Conservation (phyloP, 1,139 yeast genomes). For the Pichia sp. region DNA sequence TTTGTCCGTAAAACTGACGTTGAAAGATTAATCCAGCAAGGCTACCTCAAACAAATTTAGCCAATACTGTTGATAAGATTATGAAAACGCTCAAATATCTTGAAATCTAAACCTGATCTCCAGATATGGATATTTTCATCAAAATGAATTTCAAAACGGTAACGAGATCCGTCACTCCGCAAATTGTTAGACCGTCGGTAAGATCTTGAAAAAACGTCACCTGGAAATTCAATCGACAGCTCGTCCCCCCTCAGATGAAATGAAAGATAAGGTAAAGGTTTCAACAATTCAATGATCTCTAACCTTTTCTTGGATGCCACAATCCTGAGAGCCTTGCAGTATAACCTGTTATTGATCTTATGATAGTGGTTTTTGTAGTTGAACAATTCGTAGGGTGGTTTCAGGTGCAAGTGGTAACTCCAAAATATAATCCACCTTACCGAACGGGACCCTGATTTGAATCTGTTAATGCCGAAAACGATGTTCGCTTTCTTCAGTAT, state of each 20-base stretch:
- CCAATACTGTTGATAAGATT: slow-evolving; percentile 3
- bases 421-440: slow-evolving; percentile 36
- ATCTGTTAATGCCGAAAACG: slow-evolving; percentile 26
- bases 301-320: background rate
- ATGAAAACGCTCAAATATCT: slow-evolving; percentile 23
- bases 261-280: slow-evolving; percentile 4
- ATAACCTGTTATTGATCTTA: no score
- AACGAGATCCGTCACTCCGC: slow-evolving; percentile 2
- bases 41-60: slow-evolving; percentile 71
- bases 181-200: slow-evolving; percentile 13
- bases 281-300: background rate
- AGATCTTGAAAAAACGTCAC: slow-evolving; percentile 18
- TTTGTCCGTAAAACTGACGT: slow-evolving; percentile 92
- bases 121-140: slow-evolving; percentile 8
- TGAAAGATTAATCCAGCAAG: slow-evolving; percentile 89
- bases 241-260: background rate
- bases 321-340: no score
- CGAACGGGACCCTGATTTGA: slow-evolving; percentile 26
- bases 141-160: slow-evolving; percentile 2
- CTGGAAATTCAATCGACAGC: slow-evolving; percentile 6
- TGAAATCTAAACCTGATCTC: slow-evolving; percentile 19
- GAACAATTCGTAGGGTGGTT: slow-evolving; percentile 13
- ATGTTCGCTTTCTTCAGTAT: slow-evolving; percentile 17
- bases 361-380: slow-evolving; percentile 1
- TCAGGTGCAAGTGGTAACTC: slow-evolving; percentile 20